Conservation (phyloP, 1,139 yeast species). For the Geotrichum armillariae region DNA sequence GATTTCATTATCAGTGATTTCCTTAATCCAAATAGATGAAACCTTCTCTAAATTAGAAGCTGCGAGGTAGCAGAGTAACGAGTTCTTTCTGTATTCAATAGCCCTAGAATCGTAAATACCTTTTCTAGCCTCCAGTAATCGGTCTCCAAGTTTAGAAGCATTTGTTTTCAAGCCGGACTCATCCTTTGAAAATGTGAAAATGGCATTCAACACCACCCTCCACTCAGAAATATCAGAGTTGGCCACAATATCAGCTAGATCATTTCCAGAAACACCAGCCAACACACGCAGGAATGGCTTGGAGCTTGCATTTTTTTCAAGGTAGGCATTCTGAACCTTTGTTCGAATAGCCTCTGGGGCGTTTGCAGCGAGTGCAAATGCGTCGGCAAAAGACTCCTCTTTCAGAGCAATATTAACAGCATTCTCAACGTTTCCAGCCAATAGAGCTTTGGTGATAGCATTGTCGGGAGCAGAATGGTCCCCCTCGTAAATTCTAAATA, state of each 20-base stretch:
- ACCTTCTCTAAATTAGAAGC: slow-evolving; percentile 81
- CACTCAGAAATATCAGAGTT: slow-evolving; percentile 79
- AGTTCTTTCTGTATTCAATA: slow-evolving; percentile 58
- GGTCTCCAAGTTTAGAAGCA: slow-evolving; percentile 73
- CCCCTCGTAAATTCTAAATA: slow-evolving; percentile 45
- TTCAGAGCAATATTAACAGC: slow-evolving; percentile 72
- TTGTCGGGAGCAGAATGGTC: slow-evolving; percentile 45
- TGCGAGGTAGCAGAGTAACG: slow-evolving; percentile 75
- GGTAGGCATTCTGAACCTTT: slow-evolving; percentile 71
- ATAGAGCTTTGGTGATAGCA: slow-evolving; percentile 55
- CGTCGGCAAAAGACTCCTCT: slow-evolving; percentile 68
- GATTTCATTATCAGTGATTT: slow-evolving; percentile 60
- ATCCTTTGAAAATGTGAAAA: slow-evolving; percentile 56
- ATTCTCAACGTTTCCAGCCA: slow-evolving; percentile 60
- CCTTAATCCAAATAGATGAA: slow-evolving; percentile 80
- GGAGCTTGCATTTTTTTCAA: slow-evolving; percentile 55
- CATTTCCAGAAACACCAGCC: slow-evolving; percentile 59
- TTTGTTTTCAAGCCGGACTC: slow-evolving; percentile 50
- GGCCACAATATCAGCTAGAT: slow-evolving; percentile 70
- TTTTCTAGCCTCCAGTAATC: slow-evolving; percentile 48
- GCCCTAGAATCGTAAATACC: slow-evolving; percentile 30
- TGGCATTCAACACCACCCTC: slow-evolving; percentile 76
- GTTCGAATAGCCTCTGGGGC: slow-evolving; percentile 58
- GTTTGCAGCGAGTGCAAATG: slow-evolving; percentile 76
- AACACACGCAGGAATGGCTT: slow-evolving; percentile 70